Evolutionary conservation across 2,329 filamentous ascomycete species (phyloP).

Genomic region (Anthostomella pinea): DNA sequence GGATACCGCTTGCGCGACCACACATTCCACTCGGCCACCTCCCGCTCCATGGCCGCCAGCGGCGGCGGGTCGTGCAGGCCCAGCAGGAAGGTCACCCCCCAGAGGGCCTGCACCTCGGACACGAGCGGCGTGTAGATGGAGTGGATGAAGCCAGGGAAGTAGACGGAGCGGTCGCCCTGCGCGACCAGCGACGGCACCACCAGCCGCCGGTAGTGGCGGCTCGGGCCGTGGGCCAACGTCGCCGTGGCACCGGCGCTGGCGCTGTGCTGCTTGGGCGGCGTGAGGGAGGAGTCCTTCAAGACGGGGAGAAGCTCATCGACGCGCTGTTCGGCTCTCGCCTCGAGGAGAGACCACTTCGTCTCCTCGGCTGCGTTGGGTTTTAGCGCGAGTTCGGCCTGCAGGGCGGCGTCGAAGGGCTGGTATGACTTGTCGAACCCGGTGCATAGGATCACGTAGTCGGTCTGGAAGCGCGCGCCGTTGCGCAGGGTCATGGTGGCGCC

Average conservation of each 20-base stretch:
- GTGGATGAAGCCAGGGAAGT: slow-evolving; percentile 33
- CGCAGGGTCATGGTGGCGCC: slow-evolving; percentile 16
- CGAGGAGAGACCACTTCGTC: slow-evolving; percentile 16
- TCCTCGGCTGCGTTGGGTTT: slow-evolving; percentile 6
- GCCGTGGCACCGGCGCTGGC: neutral
- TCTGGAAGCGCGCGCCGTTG: slow-evolving; percentile 14
- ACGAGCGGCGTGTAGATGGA: slow-evolving; percentile 27
- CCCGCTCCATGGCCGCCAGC: slow-evolving; percentile 26
- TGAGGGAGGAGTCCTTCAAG: neutral
- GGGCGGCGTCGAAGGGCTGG: slow-evolving; percentile 15
- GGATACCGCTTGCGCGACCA: slow-evolving; percentile 35
- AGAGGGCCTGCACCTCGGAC: slow-evolving; percentile 31
- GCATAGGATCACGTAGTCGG: slow-evolving; percentile 22
- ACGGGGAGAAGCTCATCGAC: slow-evolving; percentile 14
- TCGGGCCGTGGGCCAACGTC: slow-evolving; percentile 17
- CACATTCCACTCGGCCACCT: slow-evolving; percentile 30
- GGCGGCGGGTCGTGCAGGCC: slow-evolving; percentile 23
- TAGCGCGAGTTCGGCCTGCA: slow-evolving; percentile 18
- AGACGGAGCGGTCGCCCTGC: slow-evolving; percentile 30
- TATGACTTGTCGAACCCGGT: slow-evolving; percentile 25
- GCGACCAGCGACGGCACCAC: slow-evolving; percentile 24
- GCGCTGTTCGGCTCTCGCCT: slow-evolving; percentile 12
- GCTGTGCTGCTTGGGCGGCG: neutral
- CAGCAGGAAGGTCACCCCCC: slow-evolving; percentile 29
- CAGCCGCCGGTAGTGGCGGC: slow-evolving; percentile 24